Conservation (phyloP, 768 basidiomycete genomes). For the Leccinum boreale region DNA sequence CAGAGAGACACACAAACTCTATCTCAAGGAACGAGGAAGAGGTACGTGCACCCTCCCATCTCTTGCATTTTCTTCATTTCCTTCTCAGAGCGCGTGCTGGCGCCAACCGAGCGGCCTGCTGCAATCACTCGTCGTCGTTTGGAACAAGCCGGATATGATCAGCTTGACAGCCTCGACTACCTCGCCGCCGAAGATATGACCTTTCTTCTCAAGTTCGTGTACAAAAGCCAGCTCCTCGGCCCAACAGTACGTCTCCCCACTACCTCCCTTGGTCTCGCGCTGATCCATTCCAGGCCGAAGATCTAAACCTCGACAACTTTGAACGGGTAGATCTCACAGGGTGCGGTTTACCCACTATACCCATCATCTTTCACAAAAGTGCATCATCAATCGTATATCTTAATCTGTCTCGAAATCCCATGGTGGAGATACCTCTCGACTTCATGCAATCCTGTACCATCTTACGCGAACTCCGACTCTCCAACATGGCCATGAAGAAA, state of each 20-base stretch:
- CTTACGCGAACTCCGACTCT: constrained; percentile 81
- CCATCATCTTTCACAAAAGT: constrained; percentile 79
- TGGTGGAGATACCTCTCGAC: constrained; percentile 94
- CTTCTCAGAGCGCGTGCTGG: constrained; percentile 73
- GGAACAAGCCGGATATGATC: constrained; percentile 86
- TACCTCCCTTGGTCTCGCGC: not conserved
- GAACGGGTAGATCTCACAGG: constrained; percentile 81
- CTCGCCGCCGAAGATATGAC: constrained; percentile 76
- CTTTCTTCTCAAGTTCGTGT: constrained; percentile 88
- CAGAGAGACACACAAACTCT: constrained; percentile 62
- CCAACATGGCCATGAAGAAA: constrained; percentile 92
- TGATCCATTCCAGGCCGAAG: constrained; percentile 57
- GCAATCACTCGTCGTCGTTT: constrained; percentile 79
- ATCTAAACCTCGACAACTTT: constrained; percentile 65
- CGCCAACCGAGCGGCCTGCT: constrained; percentile 78
- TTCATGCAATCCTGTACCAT: constrained; percentile 87
- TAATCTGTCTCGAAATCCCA: constrained; percentile 89
- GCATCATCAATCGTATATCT: constrained; percentile 82
- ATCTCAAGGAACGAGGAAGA: constrained; percentile 72
- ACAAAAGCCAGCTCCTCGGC: constrained; percentile 71
- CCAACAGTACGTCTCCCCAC: constrained; percentile 46
- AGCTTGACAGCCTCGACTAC: constrained; percentile 73
- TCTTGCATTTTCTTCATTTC: not conserved
- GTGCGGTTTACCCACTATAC: constrained; percentile 80
- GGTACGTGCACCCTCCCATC: constrained; percentile 40